Conservation (phyloP, 1,284 basidiomycete species). For the Afroboletus lepidellus region DNA sequence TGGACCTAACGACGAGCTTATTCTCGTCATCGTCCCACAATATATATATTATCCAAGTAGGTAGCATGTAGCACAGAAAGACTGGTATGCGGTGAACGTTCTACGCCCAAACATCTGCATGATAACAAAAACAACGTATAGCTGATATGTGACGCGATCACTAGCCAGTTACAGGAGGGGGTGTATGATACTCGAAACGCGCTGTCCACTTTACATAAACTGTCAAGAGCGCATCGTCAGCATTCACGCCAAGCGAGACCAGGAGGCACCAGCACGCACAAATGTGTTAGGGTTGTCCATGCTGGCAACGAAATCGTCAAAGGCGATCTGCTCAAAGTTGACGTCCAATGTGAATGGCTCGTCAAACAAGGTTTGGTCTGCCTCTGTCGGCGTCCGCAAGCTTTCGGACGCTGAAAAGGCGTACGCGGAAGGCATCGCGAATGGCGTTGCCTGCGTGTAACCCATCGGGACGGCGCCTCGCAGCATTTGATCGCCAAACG, state of each 20-base stretch:
- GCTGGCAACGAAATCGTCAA: constrained; percentile 26
- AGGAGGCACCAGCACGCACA: constrained; percentile 18
- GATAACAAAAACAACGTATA: constrained; percentile 5
- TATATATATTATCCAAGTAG: constrained; percentile 3
- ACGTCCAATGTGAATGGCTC: constrained; percentile 34
- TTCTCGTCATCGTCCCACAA: constrained; percentile 3
- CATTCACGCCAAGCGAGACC: not conserved
- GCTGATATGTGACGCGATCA: not conserved
- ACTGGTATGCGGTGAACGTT: constrained; percentile 3
- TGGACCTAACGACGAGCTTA: constrained; percentile 7
- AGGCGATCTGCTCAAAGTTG: constrained; percentile 27
- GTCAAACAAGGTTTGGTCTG: constrained; percentile 31
- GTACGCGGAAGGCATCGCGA: constrained; percentile 2
- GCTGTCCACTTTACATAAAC: constrained; percentile 25
- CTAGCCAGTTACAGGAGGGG: not conserved
- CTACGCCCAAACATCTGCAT: constrained; percentile 10
- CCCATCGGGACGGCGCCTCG: constrained; percentile 4
- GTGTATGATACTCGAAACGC: not conserved
- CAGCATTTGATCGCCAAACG: constrained; percentile 8
- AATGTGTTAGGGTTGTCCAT: constrained; percentile 17
- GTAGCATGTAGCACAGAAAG: not conserved
- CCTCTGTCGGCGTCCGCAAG: not conserved
- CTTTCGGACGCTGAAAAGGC: not conserved
- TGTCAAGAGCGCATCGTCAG: constrained; percentile 12
- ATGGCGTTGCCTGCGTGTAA: constrained; percentile 6